Base-by-base conservation (phyloP, 768 basidiomycete species). In the Lenzites betulinus region DNA sequence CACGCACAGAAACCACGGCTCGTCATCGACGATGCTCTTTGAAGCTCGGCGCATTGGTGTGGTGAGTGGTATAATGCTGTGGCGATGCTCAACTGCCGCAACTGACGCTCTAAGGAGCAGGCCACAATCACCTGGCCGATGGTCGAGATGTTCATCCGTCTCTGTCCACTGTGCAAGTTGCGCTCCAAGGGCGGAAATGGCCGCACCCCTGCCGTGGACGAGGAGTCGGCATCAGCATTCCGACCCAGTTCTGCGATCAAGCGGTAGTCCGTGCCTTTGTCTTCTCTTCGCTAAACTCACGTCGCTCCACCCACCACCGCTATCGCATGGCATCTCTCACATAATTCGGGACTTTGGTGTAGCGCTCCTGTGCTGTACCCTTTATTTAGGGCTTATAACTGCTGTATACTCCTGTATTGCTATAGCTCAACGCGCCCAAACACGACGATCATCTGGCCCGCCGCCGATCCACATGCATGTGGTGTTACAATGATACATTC, bases 111-210 rank as follows among this genome's bases (percentile, higher is more conserved):
- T 30, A 60, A 22, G 59, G 51, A 41, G n/a, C 46, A 89, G 88
- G 81, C 85, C 26, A 77, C 77, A 23, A 81, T 89, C 55, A 88
- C 87, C 8, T 89, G 86, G 87, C 85, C 88, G 3, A 89, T 89
- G 85, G 79, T 83, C 6, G 88, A 89, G 69, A 79, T 83, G 38
- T 89, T 89, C 71, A 75, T 79, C 41, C 80, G 79, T 33, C 71
- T 88, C 42, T 89, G 88, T 65, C 88, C 87, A 0, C 59, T 79
- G 22, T 81, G 80, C 71, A 81, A 75, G 60, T 60, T 77, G 49
- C 76, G 80, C 63, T 74, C 70, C 55, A 81, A 80, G 62, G 64
- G 70, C 18, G 33, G 20, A 13, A n/a, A 50, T 28, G 58, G 64
- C 12, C 20, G 23, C 22, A 41, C 46, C 4, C 46, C 62, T 8